These are phyloP conservation scores for Dunaliella salina DNA, from an alignment of 163 green algal species.

Conservation along the genomic window DNA sequence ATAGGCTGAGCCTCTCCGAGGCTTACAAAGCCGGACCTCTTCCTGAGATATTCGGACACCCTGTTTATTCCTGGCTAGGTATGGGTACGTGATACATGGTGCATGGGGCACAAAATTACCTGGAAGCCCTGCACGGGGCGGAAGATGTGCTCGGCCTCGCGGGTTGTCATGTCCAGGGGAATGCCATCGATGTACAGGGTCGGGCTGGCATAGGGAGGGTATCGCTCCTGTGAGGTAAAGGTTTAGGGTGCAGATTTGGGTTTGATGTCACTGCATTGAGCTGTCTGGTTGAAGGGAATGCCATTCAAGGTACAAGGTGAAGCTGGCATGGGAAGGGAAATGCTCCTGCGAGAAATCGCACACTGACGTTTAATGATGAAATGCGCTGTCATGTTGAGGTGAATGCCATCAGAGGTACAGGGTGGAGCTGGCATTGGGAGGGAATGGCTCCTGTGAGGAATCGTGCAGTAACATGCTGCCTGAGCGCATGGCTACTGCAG, in stretches of 20 bases:
- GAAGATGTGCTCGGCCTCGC: slow-evolving; percentile 67
- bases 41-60: too few relatives aligned
- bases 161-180: slow-evolving; percentile 44
- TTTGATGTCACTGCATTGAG: too few relatives aligned
- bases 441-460: background rate
- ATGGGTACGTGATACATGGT: too few relatives aligned
- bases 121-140: slow-evolving; percentile 52
- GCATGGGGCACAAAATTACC: slow-evolving; percentile 32
- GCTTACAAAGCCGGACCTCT: too few relatives aligned
- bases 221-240: background rate
- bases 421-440: slow-evolving; percentile 38
- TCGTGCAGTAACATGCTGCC: too few relatives aligned
- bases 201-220: slow-evolving; percentile 31
- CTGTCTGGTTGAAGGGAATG: slow-evolving; percentile 45
- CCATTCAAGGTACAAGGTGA: slow-evolving; percentile 52
- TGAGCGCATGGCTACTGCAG: too few relatives aligned
- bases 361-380: too few relatives aligned
- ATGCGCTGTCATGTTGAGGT: slow-evolving; percentile 42
- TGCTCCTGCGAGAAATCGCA: background rate
- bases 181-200: slow-evolving; percentile 57
- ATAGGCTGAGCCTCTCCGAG: too few relatives aligned
- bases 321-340: slow-evolving; percentile 31
- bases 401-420: slow-evolving; percentile 57
- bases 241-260: too few relatives aligned
- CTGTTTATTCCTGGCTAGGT: too few relatives aligned